Evolutionary conservation across 371 early-diverging fungal genomes (phyloP).

Genomic region (Blakeslea trispora): DNA sequence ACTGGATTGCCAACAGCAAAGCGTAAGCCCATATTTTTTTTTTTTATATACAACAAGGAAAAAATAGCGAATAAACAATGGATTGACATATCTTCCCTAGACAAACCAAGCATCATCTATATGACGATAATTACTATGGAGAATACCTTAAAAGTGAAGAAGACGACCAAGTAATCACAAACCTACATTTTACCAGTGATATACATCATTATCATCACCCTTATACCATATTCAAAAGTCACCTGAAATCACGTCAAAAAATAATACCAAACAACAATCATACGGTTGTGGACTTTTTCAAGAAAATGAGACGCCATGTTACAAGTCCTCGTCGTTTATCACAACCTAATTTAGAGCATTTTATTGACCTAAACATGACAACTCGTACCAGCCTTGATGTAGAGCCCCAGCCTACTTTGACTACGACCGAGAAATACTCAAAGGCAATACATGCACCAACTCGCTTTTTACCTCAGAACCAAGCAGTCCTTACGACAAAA

Average conservation of each 20-base stretch:
- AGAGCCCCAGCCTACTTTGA: not conserved
- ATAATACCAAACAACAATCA: not conserved
- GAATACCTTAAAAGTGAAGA: too few species aligned
- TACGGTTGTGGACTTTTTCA: constrained; percentile 12
- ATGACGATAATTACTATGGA: too few species aligned
- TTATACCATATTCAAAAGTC: not conserved
- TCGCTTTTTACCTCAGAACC: constrained; percentile 54
- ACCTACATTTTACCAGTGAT: too few species aligned
- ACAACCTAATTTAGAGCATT: constrained; percentile 12
- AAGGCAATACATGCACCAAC: constrained; percentile 49
- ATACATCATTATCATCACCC: too few species aligned
- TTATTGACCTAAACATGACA: not conserved
- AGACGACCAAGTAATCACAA: not conserved
- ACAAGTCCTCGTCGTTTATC: constrained; percentile 10
- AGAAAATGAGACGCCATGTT: constrained; percentile 13
- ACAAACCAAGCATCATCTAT: not conserved
- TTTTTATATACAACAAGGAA: too few species aligned
- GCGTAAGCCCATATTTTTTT: not conserved
- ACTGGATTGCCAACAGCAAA: not conserved
- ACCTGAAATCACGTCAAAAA: not conserved
- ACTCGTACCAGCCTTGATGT: not conserved
- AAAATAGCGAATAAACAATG: too few species aligned
- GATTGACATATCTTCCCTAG: not conserved
- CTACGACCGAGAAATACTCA: constrained; percentile 4
- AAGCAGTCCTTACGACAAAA: constrained; percentile 59